Conservation (phyloP, 306 rosid species). For the Fragaria nilgerrensis region DNA sequence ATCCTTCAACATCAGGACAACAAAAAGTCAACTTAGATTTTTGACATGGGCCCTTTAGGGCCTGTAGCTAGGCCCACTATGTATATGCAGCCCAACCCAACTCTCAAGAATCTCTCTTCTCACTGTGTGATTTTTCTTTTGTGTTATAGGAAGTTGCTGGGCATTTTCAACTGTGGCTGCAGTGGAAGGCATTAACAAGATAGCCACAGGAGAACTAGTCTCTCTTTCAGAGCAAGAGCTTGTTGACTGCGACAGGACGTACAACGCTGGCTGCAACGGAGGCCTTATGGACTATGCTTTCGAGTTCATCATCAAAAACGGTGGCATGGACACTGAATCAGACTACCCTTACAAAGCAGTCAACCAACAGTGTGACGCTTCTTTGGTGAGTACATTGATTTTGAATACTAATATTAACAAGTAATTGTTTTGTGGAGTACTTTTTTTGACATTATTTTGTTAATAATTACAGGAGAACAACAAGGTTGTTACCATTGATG, state of each 20-base stretch:
- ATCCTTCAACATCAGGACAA: neutral
- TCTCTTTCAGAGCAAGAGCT: slow-evolving; percentile 91
- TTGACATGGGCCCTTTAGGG: neutral
- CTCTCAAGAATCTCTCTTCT: neutral
- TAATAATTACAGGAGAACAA: slow-evolving; percentile 36
- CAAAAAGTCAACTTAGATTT: neutral
- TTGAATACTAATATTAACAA: neutral
- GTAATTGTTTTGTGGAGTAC: neutral
- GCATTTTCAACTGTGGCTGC: slow-evolving; percentile 85
- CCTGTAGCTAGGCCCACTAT: neutral
- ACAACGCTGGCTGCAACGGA: slow-evolving; percentile 79
- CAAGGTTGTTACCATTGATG: slow-evolving; percentile 73
- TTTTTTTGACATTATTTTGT: neutral
- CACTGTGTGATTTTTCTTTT: neutral
- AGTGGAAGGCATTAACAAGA: slow-evolving; percentile 82
- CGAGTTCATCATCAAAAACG: slow-evolving; percentile 70
- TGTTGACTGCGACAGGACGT: slow-evolving; percentile 67
- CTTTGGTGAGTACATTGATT: slow-evolving; percentile 36
- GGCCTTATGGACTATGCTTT: slow-evolving; percentile 93
- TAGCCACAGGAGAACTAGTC: slow-evolving; percentile 63
- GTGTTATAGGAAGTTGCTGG: slow-evolving; percentile 85
- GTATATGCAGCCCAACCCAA: neutral
- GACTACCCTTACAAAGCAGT: slow-evolving; percentile 74
- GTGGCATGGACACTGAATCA: slow-evolving; percentile 81
- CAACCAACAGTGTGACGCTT: slow-evolving; percentile 52